phyloP scores from a whole-genome alignment of 2,329 filamentous ascomycete species.

The Ophiocordyceps camponoti-leonardi region DNA sequence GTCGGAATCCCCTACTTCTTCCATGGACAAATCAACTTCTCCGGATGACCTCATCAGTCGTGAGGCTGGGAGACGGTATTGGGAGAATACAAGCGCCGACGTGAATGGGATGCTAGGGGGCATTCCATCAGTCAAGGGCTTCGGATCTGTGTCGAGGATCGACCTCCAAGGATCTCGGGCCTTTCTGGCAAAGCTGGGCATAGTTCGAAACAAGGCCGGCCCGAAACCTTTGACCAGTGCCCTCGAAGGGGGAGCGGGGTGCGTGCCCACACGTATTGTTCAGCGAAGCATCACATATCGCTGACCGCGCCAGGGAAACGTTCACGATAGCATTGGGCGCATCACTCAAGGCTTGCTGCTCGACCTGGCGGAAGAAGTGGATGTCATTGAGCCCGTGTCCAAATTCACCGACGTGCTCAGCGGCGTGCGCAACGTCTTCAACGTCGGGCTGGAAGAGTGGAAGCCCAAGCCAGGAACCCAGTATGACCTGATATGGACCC shows the following conservation, averaged over 20 bases:
- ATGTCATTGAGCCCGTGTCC: constrained; percentile 69
- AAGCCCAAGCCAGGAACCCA: constrained; percentile 19
- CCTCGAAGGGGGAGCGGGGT: constrained; percentile 24
- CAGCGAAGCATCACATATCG: neutral
- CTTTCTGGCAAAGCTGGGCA: constrained; percentile 50
- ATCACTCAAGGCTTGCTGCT: constrained; percentile 66
- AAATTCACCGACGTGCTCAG: constrained; percentile 57
- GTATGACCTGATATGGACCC: constrained; percentile 77
- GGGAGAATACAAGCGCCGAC: constrained; percentile 25
- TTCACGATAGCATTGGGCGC: constrained; percentile 52
- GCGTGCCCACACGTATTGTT: constrained; percentile 2
- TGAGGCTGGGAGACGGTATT: constrained; percentile 18
- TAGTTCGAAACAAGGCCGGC: constrained; percentile 16
- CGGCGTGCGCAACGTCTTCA: constrained; percentile 48
- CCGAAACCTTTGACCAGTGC: constrained; percentile 11
- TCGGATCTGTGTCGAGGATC: constrained; percentile 32
- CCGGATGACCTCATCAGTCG: neutral
- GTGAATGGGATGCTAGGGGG: constrained; percentile 69
- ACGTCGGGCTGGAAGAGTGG: constrained; percentile 62
- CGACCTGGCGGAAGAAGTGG: constrained; percentile 51
- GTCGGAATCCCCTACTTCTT: neutral
- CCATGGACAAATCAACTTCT: neutral
- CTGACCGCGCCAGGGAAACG: neutral
- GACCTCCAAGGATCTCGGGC: constrained; percentile 53
- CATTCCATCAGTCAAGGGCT: constrained; percentile 15